Conservation (phyloP, 1,139 yeast species). For the Taphrina flavorubra region DNA sequence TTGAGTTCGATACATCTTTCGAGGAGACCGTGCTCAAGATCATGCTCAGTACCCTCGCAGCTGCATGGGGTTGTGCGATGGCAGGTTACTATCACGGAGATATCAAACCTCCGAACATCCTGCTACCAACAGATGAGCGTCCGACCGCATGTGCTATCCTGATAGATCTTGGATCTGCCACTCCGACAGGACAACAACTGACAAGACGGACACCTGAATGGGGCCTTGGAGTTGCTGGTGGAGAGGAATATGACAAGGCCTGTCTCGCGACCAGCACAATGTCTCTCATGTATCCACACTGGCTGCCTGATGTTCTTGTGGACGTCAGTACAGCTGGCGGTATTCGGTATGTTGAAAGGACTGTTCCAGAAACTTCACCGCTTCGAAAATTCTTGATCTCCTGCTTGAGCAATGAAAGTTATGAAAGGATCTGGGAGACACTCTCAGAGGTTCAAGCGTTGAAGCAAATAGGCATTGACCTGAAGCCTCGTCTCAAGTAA, state of each 20-base stretch:
- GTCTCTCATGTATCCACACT: conserved; percentile 21
- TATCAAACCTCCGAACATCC: conserved; percentile 19
- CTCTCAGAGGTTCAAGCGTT: not conserved
- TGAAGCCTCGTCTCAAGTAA: conserved; percentile 10
- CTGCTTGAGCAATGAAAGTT: not conserved
- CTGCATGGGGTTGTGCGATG: conserved; percentile 22
- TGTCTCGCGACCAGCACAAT: conserved; percentile 12
- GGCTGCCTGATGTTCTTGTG: conserved; percentile 7
- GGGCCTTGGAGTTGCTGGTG: conserved; percentile 21
- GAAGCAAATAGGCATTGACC: not conserved
- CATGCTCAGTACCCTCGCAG: conserved; percentile 7
- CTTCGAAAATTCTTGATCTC: not conserved
- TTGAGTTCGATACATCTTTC: conserved; percentile 10
- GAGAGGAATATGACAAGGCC: conserved; percentile 16
- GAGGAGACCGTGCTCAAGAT: conserved; percentile 18
- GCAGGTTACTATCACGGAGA: conserved; percentile 17
- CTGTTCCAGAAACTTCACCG: conserved; percentile 6
- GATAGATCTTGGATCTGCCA: conserved; percentile 15
- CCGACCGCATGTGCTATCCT: conserved; percentile 4
- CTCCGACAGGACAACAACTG: conserved; percentile 5
- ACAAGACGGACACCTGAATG: conserved; percentile 7
- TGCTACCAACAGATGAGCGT: conserved; percentile 1
- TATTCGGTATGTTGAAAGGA: conserved; percentile 7
- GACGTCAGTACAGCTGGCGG: conserved; percentile 12
- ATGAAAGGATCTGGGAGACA: conserved; percentile 2